A percentile compares a stretch with the other conserved stretches of the same genome.
These are phyloP conservation scores for Aspergillus kassunensis DNA, from an alignment of 495 filamentous ascomycete species.

Conservation along the genomic window DNA sequence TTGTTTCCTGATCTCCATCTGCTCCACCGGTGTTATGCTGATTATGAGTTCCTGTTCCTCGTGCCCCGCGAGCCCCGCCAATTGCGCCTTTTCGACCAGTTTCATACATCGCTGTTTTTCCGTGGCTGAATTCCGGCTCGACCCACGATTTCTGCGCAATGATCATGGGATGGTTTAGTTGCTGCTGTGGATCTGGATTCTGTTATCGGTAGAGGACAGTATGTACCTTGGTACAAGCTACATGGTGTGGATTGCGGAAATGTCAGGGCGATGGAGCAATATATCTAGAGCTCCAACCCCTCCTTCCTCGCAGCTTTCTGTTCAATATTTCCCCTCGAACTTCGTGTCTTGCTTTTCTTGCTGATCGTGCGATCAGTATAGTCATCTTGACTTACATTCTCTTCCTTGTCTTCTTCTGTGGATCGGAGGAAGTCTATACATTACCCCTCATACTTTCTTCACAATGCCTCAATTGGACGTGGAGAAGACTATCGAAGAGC, in stretches of 20 bases:
- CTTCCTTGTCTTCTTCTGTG: constrained; percentile 8
- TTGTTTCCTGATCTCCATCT: neutral
- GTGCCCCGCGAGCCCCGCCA: neutral
- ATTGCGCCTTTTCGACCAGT: neutral
- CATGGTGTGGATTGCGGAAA: too few species aligned
- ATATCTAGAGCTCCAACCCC: constrained; percentile 14
- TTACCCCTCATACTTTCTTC: neutral
- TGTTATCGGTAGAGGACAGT: neutral
- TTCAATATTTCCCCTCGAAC: neutral
- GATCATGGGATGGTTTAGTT: neutral
- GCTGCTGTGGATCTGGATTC: constrained; percentile 1
- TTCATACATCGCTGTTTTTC: constrained; percentile 2
- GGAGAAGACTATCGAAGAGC: constrained; percentile 57
- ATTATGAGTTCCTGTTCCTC: neutral
- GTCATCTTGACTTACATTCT: neutral
- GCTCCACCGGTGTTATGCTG: neutral
- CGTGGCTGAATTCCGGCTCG: constrained; percentile 12
- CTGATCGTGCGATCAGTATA: neutral
- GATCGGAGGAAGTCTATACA: constrained; percentile 5
- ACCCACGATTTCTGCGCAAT: neutral
- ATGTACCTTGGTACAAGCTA: neutral
- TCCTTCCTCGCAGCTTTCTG: neutral
- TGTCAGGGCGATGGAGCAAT: neutral
- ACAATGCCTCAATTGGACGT: constrained; percentile 59
- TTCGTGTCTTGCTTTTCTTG: neutral